phyloP scores from a whole-genome alignment of 345 rosid species.

The Corchorus olitorius region DNA sequence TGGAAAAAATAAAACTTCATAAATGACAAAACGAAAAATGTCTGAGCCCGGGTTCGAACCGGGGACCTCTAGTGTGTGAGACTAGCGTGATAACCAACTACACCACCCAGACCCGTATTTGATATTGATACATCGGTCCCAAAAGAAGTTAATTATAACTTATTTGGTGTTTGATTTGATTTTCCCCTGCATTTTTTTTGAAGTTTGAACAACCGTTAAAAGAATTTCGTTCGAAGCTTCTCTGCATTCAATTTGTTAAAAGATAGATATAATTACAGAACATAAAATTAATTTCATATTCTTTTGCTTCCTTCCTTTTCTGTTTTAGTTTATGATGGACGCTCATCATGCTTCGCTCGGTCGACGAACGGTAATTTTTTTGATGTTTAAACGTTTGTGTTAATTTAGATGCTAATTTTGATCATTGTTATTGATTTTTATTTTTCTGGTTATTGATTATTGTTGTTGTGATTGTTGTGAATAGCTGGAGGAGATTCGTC shows the following conservation, averaged over 20 bases:
- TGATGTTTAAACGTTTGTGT: neutral
- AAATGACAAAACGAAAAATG: neutral
- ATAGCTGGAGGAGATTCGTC: conserved; percentile 94
- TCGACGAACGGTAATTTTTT: conserved; percentile 75
- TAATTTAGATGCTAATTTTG: conserved; percentile 1
- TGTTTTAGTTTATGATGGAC: conserved; percentile 44
- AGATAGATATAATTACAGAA: neutral
- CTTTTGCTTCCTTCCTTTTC: neutral
- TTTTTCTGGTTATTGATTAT: neutral
- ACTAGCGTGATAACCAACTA: conserved; percentile 78
- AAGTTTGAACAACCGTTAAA: neutral
- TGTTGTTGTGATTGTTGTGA: conserved; percentile 17
- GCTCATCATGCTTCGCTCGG: conserved; percentile 86
- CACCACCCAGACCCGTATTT: conserved; percentile 63
- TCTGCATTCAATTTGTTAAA: neutral
- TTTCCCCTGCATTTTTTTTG: neutral
- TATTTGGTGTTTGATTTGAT: no score
- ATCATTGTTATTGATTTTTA: neutral
- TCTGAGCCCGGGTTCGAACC: conserved; percentile 72
- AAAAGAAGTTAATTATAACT: no score
- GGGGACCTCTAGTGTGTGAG: conserved; percentile 79
- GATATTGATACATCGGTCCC: no score
- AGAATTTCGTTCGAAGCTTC: neutral
- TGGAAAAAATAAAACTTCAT: no score
- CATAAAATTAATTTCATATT: neutral